A percentile compares a stretch with the other conserved stretches of the same genome.
Evolutionary conservation across 805 yeast genomes (phyloP).

Genomic region (Kuraishia molischiana): DNA sequence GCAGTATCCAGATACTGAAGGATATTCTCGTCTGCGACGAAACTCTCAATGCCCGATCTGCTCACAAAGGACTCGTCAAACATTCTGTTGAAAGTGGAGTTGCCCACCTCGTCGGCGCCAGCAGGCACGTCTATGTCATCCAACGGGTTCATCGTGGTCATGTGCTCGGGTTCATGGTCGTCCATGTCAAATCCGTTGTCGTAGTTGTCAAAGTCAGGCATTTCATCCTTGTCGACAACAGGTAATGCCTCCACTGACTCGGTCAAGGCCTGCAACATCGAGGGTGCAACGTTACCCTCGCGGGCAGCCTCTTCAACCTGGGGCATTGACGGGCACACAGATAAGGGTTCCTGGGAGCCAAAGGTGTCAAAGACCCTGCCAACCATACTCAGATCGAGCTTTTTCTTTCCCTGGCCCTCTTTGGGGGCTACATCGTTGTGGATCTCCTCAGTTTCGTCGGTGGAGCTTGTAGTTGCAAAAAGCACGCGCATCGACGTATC

Average conservation of each 20-base stretch:
- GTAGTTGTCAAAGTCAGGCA: conserved; percentile 8
- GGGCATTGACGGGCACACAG: conserved; percentile 64
- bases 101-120: conserved; percentile 3
- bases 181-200: conserved; percentile 10
- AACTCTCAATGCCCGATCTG: conserved; percentile 11
- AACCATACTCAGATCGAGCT: not conserved
- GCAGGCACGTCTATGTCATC: conserved; percentile 5
- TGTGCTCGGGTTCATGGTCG: conserved; percentile 8
- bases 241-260: conserved; percentile 10
- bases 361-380: not conserved
- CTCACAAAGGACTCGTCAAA: conserved; percentile 20
- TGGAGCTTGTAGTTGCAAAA: conserved; percentile 28
- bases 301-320: conserved; percentile 33
- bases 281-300: conserved; percentile 17
- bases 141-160: conserved; percentile 5
- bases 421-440: not conserved
- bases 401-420: no score
- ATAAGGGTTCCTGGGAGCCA: conserved; percentile 7
- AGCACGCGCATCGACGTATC: conserved; percentile 37
- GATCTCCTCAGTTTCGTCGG: conserved; percentile 13
- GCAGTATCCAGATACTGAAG: conserved; percentile 74
- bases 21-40: conserved; percentile 31
- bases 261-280: conserved; percentile 15
- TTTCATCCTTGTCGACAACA: conserved; percentile 11
- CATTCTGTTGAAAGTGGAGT: conserved; percentile 14